A percentile compares a stretch with the other conserved stretches of the same genome.
These are phyloP conservation scores for Mycosarcoma maydis DNA, from an alignment of 1,284 basidiomycete species.

Conservation along the genomic window DNA sequence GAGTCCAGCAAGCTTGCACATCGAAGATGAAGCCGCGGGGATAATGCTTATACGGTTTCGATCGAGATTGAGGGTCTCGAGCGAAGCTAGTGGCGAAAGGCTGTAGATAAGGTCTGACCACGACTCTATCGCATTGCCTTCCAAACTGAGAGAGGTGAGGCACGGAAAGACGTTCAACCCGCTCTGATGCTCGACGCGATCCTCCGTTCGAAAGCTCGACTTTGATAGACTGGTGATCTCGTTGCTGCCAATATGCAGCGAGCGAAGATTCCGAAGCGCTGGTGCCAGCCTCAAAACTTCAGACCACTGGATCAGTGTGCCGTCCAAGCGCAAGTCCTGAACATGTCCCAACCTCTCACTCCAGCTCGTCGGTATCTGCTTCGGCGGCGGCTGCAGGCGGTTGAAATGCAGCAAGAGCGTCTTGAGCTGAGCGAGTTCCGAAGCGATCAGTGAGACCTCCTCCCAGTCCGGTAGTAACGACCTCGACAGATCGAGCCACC, in stretches of 20 bases:
- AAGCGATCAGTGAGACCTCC: slow-evolving; percentile 74
- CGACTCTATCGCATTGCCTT: slow-evolving; percentile 75
- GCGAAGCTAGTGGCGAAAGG: slow-evolving; percentile 71
- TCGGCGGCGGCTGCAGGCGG: slow-evolving; percentile 66
- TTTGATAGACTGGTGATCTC: slow-evolving; percentile 65
- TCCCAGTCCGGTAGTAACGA: slow-evolving; percentile 81
- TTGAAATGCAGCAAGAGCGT: slow-evolving; percentile 72
- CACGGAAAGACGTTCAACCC: slow-evolving; percentile 28
- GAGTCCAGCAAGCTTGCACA: slow-evolving; percentile 66
- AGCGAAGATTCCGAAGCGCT: slow-evolving; percentile 74
- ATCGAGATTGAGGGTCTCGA: slow-evolving; percentile 77
- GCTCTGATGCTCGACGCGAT: neutral
- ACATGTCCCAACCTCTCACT: slow-evolving; percentile 72
- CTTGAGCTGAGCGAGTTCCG: slow-evolving; percentile 75
- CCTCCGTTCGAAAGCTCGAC: no score
- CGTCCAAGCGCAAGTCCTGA: slow-evolving; percentile 79
- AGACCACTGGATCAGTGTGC: slow-evolving; percentile 76
- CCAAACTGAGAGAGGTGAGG: slow-evolving; percentile 77
- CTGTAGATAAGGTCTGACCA: slow-evolving; percentile 73
- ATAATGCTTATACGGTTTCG: slow-evolving; percentile 74
- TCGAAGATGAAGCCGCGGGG: slow-evolving; percentile 66
- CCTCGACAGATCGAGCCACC: slow-evolving; percentile 81
- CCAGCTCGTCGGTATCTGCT: slow-evolving; percentile 38
- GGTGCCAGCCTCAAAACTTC: slow-evolving; percentile 71
- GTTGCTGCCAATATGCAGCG: slow-evolving; percentile 83